phyloP scores from a whole-genome alignment of 805 yeast genomes.

The Saccharomyces paradoxus region DNA sequence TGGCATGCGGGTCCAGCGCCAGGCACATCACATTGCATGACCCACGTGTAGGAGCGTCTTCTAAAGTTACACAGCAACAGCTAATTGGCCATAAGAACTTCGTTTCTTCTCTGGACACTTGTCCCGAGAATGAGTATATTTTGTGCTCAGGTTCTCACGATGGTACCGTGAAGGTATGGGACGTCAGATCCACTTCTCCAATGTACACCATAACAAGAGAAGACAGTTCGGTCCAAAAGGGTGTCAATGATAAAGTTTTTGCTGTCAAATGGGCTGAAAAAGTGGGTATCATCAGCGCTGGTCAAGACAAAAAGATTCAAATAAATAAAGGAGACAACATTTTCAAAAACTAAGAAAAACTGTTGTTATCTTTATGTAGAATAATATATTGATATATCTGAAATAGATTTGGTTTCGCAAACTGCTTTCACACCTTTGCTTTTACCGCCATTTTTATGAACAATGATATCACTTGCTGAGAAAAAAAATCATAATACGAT shows the following conservation, averaged over 20 bases:
- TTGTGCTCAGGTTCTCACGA: conserved; percentile 92
- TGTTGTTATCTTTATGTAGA: not conserved
- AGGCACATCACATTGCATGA: conserved; percentile 92
- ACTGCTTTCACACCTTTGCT: not conserved
- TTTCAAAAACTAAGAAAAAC: conserved; percentile 14
- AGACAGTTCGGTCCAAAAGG: conserved; percentile 35
- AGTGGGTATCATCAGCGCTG: conserved; percentile 85
- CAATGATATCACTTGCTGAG: not conserved
- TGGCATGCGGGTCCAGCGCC: conserved; percentile 96
- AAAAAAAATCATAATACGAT: not conserved
- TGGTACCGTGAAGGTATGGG: conserved; percentile 94
- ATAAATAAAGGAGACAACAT: conserved; percentile 48
- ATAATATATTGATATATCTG: not conserved
- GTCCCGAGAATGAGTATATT: conserved; percentile 74
- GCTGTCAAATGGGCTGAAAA: conserved; percentile 76
- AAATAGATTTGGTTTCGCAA: not conserved
- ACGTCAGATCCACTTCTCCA: conserved; percentile 74
- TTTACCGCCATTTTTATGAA: not conserved
- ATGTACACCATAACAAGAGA: conserved; percentile 79
- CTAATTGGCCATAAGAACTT: conserved; percentile 86
- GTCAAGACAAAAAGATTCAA: conserved; percentile 88
- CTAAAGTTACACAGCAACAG: conserved; percentile 59
- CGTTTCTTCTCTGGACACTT: conserved; percentile 67
- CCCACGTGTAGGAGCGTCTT: conserved; percentile 60
- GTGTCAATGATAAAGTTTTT: conserved; percentile 60